Evolutionary conservation across 1,284 basidiomycete genomes (phyloP).

Genomic region (Garcileccinum viscosum): DNA sequence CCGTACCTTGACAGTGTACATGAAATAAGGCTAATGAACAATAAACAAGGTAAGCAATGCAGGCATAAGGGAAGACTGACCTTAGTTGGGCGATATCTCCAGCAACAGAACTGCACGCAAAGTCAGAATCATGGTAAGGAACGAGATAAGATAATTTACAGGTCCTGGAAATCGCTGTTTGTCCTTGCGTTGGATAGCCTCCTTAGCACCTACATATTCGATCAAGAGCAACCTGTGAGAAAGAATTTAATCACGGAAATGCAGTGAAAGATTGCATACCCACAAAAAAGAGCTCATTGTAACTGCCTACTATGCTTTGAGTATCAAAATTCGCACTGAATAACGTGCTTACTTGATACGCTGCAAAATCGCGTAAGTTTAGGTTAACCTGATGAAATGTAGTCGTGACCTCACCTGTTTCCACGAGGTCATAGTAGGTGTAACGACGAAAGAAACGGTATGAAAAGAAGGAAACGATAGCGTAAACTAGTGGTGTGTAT

Average conservation of each 20-base stretch:
- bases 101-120: conserved; percentile 65
- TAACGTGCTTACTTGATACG: conserved; percentile 41
- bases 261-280: conserved; percentile 38
- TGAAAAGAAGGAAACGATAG: conserved; percentile 87
- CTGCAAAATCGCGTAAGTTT: conserved; percentile 29
- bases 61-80: conserved; percentile 37
- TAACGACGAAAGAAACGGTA: conserved; percentile 84
- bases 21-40: conserved; percentile 72
- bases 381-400: not conserved
- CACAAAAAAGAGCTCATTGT: conserved; percentile 82
- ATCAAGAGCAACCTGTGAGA: conserved; percentile 73
- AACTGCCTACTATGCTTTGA: conserved; percentile 59
- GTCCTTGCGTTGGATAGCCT: conserved; percentile 79
- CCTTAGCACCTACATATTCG: conserved; percentile 78
- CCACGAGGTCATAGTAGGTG: conserved; percentile 81
- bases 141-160: conserved; percentile 51
- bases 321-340: conserved; percentile 38
- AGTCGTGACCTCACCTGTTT: conserved; percentile 58
- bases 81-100: conserved; percentile 83
- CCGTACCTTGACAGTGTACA: conserved; percentile 82
- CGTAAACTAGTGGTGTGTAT: conserved; percentile 83
- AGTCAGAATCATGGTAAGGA: too few relatives aligned
- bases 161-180: conserved; percentile 79
- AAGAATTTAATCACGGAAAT: conserved; percentile 9
- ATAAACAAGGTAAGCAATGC: conserved; percentile 9